Evolutionary conservation across 805 yeast genomes (phyloP).

Genomic region (Yarrowia sp.): DNA sequence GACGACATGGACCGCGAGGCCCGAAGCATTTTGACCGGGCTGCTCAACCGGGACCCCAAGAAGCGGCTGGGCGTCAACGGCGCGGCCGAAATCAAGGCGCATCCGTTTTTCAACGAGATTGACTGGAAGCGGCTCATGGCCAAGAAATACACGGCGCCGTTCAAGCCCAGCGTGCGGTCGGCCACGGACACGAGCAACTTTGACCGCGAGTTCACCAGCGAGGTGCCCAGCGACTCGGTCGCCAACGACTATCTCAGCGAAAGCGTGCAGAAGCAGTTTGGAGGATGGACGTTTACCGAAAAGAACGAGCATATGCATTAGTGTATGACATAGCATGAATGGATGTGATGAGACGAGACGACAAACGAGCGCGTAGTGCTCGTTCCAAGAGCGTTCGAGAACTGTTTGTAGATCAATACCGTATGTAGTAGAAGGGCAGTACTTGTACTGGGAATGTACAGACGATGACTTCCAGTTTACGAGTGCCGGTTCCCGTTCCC

Average conservation of each 20-base stretch:
- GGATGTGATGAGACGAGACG: background rate
- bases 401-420: no score
- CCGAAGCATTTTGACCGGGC: slow-evolving; percentile 73
- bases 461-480: no score
- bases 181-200: slow-evolving; percentile 88
- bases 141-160: slow-evolving; percentile 94
- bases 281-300: slow-evolving; percentile 90
- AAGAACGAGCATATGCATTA: slow-evolving; percentile 37
- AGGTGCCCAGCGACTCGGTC: slow-evolving; percentile 92
- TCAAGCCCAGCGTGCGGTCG: slow-evolving; percentile 86
- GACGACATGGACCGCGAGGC: slow-evolving; percentile 86
- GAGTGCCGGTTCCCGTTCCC: no score
- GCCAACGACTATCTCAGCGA: slow-evolving; percentile 92
- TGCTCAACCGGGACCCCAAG: slow-evolving; percentile 84
- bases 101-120: slow-evolving; percentile 84
- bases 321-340: slow-evolving; percentile 34
- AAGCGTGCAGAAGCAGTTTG: slow-evolving; percentile 96
- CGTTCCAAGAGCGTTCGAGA: no score
- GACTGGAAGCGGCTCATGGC: slow-evolving; percentile 85
- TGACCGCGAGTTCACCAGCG: slow-evolving; percentile 85
- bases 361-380: no score
- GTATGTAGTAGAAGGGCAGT: no score
- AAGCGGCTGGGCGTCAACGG: slow-evolving; percentile 80
- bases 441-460: no score
- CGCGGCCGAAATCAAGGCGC: slow-evolving; percentile 81